Base-by-base conservation (phyloP, 1,284 basidiomycete genomes). In the Quambalaria eucalypti region DNA sequence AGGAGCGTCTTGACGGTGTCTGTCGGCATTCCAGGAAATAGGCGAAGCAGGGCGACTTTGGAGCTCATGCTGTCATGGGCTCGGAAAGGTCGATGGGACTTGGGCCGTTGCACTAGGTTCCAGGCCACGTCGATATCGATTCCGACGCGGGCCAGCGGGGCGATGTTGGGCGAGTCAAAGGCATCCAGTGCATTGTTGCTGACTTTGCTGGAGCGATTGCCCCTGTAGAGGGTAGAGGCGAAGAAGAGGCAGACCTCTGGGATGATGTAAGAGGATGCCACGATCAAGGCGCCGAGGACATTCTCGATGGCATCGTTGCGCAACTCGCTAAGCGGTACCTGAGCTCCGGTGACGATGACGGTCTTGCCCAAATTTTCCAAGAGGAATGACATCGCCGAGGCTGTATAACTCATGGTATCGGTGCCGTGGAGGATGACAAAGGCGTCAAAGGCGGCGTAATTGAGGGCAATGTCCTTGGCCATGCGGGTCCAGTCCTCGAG, bases 351-450 rank as follows among this genome's bases (percentile, higher is more conserved):
- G 26, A 93, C 73, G 58, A 93, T 88, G 84, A 78, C 77, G 1
- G 86, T 88, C 78, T 91, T 91, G 50, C 89, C 89, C 6, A 93
- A 80, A 66, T 93, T 89, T 75, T 93, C 89, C 4, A 95, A 80
- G 53, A 95, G 77, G 76, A 93, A 93, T 68, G 87, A 87, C 2
- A 66, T 52, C 12, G 61, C 57, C 1, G 61, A 60, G 6, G 57
- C 52, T 23, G 64, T 66, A 49, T 70, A 66, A n/a, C 65, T 67
- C 67, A 91, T 91, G 0, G 90, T 65, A 65, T 74, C 74, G 14
- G 74, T 76, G 33, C 90, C 90, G 74, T 95, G 90, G 9, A 95
- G 78, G 29, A 95, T 80, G 26, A 95, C 85, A 70, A 95, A 95
- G 0, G 87, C 88, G 69, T 95, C 90, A 69, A 89, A 95, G 19